Evolutionary conservation across 768 basidiomycete genomes (phyloP).

Genomic region (Boletellus sp.): DNA sequence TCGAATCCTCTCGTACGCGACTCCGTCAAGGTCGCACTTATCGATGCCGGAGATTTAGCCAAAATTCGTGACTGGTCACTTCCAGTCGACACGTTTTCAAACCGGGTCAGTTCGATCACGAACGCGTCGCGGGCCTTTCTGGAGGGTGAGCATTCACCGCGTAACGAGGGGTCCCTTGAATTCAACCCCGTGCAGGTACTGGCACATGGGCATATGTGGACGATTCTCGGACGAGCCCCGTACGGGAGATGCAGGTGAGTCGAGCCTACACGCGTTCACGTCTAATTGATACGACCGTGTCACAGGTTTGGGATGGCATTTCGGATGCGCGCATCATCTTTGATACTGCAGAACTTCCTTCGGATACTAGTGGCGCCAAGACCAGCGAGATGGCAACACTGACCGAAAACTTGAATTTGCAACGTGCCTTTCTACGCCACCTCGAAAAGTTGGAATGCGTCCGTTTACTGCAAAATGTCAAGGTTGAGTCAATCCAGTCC

Average conservation of each 20-base stretch:
- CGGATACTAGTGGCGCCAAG: conserved; percentile 24
- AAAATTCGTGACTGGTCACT: conserved; percentile 67
- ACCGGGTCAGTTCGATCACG: conserved; percentile 84
- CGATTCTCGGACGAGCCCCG: conserved; percentile 55
- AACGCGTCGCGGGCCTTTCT: conserved; percentile 67
- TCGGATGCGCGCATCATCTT: conserved; percentile 79
- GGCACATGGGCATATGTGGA: conserved; percentile 85
- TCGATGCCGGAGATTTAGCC: conserved; percentile 79
- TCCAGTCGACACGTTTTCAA: conserved; percentile 57
- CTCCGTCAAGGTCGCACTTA: conserved; percentile 60
- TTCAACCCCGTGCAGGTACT: conserved; percentile 48
- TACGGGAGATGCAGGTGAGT: conserved; percentile 83
- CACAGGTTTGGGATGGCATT: conserved; percentile 88
- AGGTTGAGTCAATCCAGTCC: conserved; percentile 65
- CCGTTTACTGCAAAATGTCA: conserved; percentile 65
- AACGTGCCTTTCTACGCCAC: conserved; percentile 72
- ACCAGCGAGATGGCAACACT: conserved; percentile 68
- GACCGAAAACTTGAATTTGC: conserved; percentile 92
- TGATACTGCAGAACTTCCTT: conserved; percentile 44
- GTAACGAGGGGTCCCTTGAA: background rate
- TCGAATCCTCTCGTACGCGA: conserved; percentile 48
- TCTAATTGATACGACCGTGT: conserved; percentile 2
- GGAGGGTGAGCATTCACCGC: conserved; percentile 41
- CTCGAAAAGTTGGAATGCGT: conserved; percentile 52
- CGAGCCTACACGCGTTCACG: background rate